These are phyloP conservation scores for Tricholomella constricta DNA, from an alignment of 768 basidiomycete species.

Conservation along the genomic window DNA sequence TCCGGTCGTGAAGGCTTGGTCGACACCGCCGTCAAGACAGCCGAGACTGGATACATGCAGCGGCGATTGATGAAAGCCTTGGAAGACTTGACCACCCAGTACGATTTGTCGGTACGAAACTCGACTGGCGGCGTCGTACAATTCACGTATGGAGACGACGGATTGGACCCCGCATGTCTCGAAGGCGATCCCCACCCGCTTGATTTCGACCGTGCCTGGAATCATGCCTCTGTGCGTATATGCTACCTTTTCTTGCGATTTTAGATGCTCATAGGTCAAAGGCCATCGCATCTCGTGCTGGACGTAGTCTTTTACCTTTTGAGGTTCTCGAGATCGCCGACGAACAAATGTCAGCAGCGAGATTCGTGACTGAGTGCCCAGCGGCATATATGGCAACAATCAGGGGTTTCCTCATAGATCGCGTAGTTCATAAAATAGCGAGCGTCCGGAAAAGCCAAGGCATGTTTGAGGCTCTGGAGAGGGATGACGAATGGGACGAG, in stretches of 20 bases:
- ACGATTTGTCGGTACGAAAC: constrained; percentile 94
- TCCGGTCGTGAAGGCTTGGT: constrained; percentile 98
- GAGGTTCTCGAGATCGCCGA: constrained; percentile 80
- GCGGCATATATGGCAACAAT: constrained; percentile 69
- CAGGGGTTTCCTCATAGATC: constrained; percentile 67
- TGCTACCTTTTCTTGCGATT: not conserved
- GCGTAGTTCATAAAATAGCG: constrained; percentile 68
- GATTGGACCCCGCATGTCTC: constrained; percentile 92
- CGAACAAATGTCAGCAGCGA: constrained; percentile 53
- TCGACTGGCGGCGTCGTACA: constrained; percentile 95
- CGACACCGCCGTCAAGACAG: constrained; percentile 99
- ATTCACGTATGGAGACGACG: constrained; percentile 96
- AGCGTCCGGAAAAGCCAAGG: constrained; percentile 68
- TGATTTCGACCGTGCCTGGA: constrained; percentile 86
- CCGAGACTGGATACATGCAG: constrained; percentile 99
- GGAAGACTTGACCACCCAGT: constrained; percentile 95
- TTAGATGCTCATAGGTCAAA: constrained; percentile 28
- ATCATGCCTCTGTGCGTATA: constrained; percentile 69
- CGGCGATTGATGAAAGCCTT: constrained; percentile 98
- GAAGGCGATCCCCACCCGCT: constrained; percentile 96
- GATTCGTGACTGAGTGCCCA: constrained; percentile 72
- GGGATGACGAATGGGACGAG: constrained; percentile 74
- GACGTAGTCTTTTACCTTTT: constrained; percentile 77
- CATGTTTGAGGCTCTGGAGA: constrained; percentile 82
- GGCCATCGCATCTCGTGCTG: constrained; percentile 63